Conservation (phyloP, 208 protist species). For the Trypanosoma caninum region DNA sequence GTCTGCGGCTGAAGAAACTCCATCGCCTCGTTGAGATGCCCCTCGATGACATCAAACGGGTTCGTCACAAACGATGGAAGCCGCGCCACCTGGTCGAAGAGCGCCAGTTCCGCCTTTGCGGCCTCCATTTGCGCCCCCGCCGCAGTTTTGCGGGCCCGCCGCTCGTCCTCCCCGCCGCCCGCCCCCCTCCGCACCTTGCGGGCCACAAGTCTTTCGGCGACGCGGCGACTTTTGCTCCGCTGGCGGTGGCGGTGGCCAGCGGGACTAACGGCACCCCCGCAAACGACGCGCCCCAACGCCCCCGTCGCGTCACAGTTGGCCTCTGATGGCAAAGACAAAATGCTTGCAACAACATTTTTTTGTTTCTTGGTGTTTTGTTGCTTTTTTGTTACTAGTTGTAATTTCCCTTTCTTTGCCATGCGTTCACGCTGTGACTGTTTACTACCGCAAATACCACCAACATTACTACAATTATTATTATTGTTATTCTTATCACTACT, state of each 20-base stretch:
- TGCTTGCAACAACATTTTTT: too few species aligned
- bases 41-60: slow-evolving; percentile 54
- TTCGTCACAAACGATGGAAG: slow-evolving; percentile 45
- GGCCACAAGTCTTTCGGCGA: slow-evolving; percentile 10
- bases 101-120: slow-evolving; percentile 44
- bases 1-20: slow-evolving; percentile 67
- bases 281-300: too few species aligned
- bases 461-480: too few species aligned
- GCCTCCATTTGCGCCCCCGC: slow-evolving; percentile 47
- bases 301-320: too few species aligned
- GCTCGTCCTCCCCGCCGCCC: too few species aligned
- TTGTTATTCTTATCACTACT: too few species aligned
- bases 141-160: slow-evolving; percentile 7
- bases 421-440: too few species aligned
- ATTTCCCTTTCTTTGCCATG: not conserved
- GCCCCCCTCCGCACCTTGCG: too few species aligned
- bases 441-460: too few species aligned
- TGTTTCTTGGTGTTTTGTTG: not conserved
- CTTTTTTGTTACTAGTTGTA: not conserved
- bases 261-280: not conserved
- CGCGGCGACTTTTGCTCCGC: not conserved
- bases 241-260: not conserved
- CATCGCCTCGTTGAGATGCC: slow-evolving; percentile 62
- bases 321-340: too few species aligned
- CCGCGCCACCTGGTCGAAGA: slow-evolving; percentile 55